phyloP scores from a whole-genome alignment of 2,329 filamentous ascomycete genomes.

The Diplodia sapinea region DNA sequence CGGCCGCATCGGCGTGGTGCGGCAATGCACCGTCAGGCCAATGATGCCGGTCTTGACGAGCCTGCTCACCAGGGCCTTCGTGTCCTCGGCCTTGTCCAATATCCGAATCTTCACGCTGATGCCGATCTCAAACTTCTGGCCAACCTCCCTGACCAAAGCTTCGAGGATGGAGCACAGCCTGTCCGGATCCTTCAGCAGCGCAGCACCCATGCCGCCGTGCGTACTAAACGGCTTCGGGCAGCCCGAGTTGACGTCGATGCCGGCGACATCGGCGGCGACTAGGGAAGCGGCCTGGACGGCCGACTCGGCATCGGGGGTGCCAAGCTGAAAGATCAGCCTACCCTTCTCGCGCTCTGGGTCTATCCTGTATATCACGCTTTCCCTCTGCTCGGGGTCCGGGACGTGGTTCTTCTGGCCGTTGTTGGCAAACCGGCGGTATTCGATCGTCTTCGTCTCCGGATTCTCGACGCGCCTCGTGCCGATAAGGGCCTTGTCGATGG shows the following conservation, averaged over 20 bases:
- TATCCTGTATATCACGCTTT: slow-evolving; percentile 80
- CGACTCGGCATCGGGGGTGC: slow-evolving; percentile 79
- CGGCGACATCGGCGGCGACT: slow-evolving; percentile 84
- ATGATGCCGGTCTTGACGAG: slow-evolving; percentile 89
- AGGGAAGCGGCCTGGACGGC: slow-evolving; percentile 85
- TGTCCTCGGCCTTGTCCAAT: slow-evolving; percentile 76
- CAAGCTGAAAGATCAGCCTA: slow-evolving; percentile 87
- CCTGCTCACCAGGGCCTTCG: slow-evolving; percentile 75
- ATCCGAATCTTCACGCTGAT: slow-evolving; percentile 97
- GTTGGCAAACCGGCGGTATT: slow-evolving; percentile 79
- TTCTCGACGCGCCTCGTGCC: slow-evolving; percentile 82
- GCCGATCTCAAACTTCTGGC: slow-evolving; percentile 79
- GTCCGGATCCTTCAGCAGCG: slow-evolving; percentile 83
- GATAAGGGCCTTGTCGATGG: slow-evolving; percentile 89
- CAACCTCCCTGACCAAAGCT: slow-evolving; percentile 79
- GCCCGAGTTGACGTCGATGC: slow-evolving; percentile 97
- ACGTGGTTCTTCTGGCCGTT: slow-evolving; percentile 68
- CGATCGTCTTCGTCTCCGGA: slow-evolving; percentile 75
- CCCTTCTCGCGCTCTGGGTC: slow-evolving; percentile 77
- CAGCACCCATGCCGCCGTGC: slow-evolving; percentile 92
- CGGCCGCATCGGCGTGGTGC: slow-evolving; percentile 94
- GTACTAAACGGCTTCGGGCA: slow-evolving; percentile 98
- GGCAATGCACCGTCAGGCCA: slow-evolving; percentile 90
- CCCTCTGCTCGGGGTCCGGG: slow-evolving; percentile 48
- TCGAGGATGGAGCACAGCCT: slow-evolving; percentile 81